Evolutionary conservation across 164 flowering plant genomes (phyloP).

Genomic region (Dillenia suffruticosa): DNA sequence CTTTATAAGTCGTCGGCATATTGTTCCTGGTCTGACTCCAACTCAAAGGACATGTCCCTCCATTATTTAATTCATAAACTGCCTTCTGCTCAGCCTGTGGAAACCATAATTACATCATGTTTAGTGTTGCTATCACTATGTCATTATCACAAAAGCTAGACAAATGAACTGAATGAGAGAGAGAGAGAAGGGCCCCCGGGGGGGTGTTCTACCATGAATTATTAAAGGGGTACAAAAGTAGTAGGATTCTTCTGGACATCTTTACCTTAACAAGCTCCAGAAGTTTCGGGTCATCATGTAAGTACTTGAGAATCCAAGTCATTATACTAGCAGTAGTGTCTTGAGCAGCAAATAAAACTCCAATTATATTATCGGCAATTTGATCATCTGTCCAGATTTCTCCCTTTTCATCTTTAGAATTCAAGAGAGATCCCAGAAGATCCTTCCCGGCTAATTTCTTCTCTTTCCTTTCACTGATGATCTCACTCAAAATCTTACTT

Average conservation of each 20-base stretch:
- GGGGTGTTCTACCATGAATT: too few relatives aligned
- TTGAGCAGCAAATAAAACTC: constrained; percentile 88
- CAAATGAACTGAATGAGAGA: too few relatives aligned
- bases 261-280: constrained; percentile 69
- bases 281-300: constrained; percentile 70
- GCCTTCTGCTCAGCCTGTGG: constrained; percentile 66
- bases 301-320: constrained; percentile 90
- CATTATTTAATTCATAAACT: constrained; percentile 34
- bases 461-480: constrained; percentile 56
- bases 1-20: constrained; percentile 72
- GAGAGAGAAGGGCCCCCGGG: neutral
- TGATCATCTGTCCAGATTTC: constrained; percentile 45
- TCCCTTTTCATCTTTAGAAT: constrained; percentile 48
- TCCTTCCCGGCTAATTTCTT: constrained; percentile 36
- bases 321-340: constrained; percentile 93
- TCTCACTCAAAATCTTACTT: constrained; percentile 39
- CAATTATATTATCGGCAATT: constrained; percentile 84
- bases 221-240: neutral
- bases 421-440: constrained; percentile 49
- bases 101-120: constrained; percentile 1
- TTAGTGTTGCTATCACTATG: neutral
- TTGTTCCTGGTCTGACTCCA: constrained; percentile 68
- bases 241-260: neutral
- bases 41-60: constrained; percentile 31
- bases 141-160: too few relatives aligned